Evolutionary conservation across 2,329 filamentous ascomycete genomes (phyloP).

Genomic region (Magnaporthales sp.): DNA sequence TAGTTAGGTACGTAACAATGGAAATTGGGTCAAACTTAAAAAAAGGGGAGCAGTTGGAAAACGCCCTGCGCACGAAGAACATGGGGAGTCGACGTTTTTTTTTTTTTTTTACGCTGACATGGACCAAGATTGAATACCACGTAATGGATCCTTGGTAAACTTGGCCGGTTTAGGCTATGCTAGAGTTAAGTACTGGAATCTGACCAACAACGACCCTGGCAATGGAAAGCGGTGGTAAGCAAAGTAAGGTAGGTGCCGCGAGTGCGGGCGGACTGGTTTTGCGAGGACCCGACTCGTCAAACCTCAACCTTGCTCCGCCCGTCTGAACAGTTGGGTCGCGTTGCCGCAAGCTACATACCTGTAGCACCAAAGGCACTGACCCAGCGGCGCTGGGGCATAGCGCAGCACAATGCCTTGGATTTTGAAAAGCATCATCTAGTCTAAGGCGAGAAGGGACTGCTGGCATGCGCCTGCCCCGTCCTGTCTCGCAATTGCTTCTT

Average conservation of each 20-base stretch:
- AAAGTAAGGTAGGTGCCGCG: not conserved
- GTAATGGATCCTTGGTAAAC: not conserved
- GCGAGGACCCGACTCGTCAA: not conserved
- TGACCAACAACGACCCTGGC: not conserved
- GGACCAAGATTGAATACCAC: not conserved
- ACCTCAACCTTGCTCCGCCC: not conserved
- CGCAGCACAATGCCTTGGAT: not conserved
- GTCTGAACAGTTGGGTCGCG: not conserved
- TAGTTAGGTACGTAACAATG: not conserved
- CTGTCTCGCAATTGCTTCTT: not conserved
- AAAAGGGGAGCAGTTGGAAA: not conserved
- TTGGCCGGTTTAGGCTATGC: not conserved
- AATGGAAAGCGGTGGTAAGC: not conserved
- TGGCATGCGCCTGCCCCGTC: not conserved
- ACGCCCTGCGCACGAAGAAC: not conserved
- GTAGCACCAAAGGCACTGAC: not conserved
- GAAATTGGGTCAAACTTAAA: not conserved
- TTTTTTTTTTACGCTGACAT: not conserved
- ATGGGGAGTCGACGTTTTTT: not conserved
- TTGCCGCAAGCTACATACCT: not conserved
- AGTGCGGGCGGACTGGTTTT: not conserved
- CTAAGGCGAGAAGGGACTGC: not conserved
- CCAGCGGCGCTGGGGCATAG: not conserved
- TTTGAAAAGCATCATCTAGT: not conserved
- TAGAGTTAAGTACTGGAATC: not conserved